phyloP scores from a whole-genome alignment of 192 early-diverging fungal genomes.

The Umbelopsis sp. region DNA sequence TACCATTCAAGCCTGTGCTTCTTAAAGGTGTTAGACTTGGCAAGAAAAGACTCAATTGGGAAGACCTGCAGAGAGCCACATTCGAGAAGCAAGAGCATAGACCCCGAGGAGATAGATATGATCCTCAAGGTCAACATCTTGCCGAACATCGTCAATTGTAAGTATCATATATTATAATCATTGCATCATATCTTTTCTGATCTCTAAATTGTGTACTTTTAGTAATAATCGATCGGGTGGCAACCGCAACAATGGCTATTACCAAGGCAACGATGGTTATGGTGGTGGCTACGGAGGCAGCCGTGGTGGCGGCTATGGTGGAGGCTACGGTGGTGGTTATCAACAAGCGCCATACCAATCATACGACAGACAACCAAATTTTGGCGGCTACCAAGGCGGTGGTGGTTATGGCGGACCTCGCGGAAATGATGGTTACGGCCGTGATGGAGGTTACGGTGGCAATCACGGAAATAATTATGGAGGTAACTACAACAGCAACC shows the following conservation, averaged over 20 bases:
- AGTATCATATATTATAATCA: slow-evolving; percentile 10
- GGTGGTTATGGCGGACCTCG: slow-evolving; percentile 12
- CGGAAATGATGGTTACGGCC: no score
- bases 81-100: slow-evolving; percentile 49
- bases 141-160: slow-evolving; percentile 39
- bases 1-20: slow-evolving; percentile 28
- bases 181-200: not conserved
- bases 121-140: slow-evolving; percentile 38
- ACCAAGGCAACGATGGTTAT: slow-evolving; percentile 32
- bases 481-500: not conserved
- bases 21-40: slow-evolving; percentile 35
- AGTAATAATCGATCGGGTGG: slow-evolving; percentile 40
- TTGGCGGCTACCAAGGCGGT: slow-evolving; percentile 1
- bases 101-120: slow-evolving; percentile 40
- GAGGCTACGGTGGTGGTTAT: slow-evolving; percentile 36
- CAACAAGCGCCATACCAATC: not conserved
- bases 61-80: slow-evolving; percentile 48
- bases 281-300: slow-evolving; percentile 38
- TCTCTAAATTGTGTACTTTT: slow-evolving; percentile 36
- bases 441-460: not conserved
- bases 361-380: slow-evolving; percentile 17
- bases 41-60: slow-evolving; percentile 33
- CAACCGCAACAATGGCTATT: slow-evolving; percentile 32
- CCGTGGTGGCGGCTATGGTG: slow-evolving; percentile 33
- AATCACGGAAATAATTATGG: not conserved